Conservation (phyloP, 371 early-diverging fungal species). For the Rhizopus microsporus region DNA sequence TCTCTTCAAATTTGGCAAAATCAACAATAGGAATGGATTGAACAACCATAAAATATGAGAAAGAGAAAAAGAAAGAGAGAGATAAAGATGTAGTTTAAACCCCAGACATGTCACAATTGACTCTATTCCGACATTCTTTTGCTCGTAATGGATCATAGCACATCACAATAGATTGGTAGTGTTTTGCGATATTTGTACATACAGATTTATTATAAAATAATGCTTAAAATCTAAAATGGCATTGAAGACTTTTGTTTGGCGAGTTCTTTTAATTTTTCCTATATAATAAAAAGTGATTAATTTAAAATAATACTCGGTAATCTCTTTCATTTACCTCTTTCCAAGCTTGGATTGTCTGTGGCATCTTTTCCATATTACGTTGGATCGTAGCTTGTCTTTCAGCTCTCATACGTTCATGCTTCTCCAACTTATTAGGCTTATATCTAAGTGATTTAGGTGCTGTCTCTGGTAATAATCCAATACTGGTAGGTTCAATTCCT, state of each 20-base stretch:
- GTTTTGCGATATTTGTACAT: too few relatives aligned
- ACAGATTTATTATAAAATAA: neutral
- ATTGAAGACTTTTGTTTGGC: constrained; percentile 49
- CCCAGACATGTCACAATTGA: neutral
- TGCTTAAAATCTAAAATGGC: constrained; percentile 39
- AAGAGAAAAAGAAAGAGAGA: constrained; percentile 8
- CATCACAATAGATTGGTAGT: too few relatives aligned
- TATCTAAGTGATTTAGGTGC: constrained; percentile 43
- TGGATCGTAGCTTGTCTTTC: constrained; percentile 51
- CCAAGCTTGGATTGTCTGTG: constrained; percentile 53
- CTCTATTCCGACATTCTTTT: neutral
- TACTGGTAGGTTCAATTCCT: constrained; percentile 51
- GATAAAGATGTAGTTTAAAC: constrained; percentile 1
- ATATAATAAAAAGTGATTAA: constrained; percentile 4
- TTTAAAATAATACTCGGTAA: neutral
- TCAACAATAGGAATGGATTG: constrained; percentile 28
- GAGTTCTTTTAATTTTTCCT: constrained; percentile 53
- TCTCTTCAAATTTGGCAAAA: constrained; percentile 19
- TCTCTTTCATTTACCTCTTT: constrained; percentile 39
- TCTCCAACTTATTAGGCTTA: constrained; percentile 66
- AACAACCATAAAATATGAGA: constrained; percentile 6
- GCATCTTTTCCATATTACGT: constrained; percentile 52
- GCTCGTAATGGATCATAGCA: neutral
- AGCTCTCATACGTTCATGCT: constrained; percentile 62
- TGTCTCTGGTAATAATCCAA: constrained; percentile 48